These are phyloP conservation scores for Centaurea solstitialis DNA, from an alignment of 129 eudicot species.

Conservation along the genomic window DNA sequence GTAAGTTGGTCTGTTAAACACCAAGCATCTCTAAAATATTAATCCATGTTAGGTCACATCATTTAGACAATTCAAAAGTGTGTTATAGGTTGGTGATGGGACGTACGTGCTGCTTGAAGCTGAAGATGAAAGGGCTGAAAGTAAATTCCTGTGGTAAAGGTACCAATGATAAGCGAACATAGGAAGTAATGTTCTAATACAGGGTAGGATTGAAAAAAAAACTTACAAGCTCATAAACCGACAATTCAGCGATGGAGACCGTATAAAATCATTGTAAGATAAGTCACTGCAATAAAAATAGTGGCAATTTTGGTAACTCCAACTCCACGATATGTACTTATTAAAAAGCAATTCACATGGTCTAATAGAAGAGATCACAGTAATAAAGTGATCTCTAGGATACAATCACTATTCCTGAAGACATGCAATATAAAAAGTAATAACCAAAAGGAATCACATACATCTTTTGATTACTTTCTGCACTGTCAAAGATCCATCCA, in stretches of 20 bases:
- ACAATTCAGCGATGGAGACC: background rate
- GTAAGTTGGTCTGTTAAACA: slow-evolving; percentile 44
- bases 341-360: background rate
- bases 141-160: slow-evolving; percentile 42
- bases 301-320: too few species aligned
- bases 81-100: background rate
- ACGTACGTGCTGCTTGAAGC: slow-evolving; percentile 44
- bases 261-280: background rate
- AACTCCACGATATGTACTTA: too few species aligned
- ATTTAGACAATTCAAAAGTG: background rate
- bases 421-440: too few species aligned
- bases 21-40: background rate
- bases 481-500: background rate
- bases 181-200: background rate
- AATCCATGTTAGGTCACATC: background rate
- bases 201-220: background rate
- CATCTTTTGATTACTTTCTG: background rate
- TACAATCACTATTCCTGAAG: background rate
- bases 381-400: background rate
- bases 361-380: background rate
- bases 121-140: slow-evolving; percentile 47
- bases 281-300: background rate
- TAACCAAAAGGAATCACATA: background rate
- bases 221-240: background rate
- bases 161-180: background rate